A percentile compares a stretch with the other conserved stretches of the same genome.
Evolutionary conservation across 1,284 basidiomycete species (phyloP).

Genomic region (Moesziomyces sp.): DNA sequence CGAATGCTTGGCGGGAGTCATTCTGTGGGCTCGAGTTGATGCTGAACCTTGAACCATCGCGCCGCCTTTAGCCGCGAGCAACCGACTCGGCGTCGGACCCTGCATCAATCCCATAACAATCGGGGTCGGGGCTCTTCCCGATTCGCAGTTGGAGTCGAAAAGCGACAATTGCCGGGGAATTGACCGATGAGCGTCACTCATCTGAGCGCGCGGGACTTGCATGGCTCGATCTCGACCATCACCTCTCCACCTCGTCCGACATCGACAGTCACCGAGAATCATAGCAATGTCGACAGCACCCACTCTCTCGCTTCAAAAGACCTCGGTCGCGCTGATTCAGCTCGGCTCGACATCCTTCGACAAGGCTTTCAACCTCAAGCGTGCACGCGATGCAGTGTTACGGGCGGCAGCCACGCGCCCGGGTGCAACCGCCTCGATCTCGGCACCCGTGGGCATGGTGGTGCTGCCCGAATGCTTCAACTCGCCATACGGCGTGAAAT

Average conservation of each 20-base stretch:
- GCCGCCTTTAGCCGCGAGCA: neutral
- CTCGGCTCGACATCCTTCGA: slow-evolving; percentile 61
- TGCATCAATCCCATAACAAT: neutral
- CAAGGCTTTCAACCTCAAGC: slow-evolving; percentile 60
- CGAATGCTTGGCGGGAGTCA: neutral
- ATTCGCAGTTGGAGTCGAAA: too few species aligned
- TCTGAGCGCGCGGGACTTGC: neutral
- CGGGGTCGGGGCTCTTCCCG: too few species aligned
- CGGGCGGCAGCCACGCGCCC: slow-evolving; percentile 29
- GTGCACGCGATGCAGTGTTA: slow-evolving; percentile 52
- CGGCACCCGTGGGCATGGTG: slow-evolving; percentile 55
- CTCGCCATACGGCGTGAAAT: slow-evolving; percentile 88
- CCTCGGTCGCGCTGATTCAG: slow-evolving; percentile 60
- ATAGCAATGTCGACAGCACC: slow-evolving; percentile 37
- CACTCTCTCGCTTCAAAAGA: slow-evolving; percentile 38
- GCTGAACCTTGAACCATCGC: too few species aligned
- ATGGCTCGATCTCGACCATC: neutral
- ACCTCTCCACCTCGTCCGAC: neutral
- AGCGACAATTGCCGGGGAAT: slow-evolving; percentile 5
- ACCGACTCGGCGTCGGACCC: neutral
- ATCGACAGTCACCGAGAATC: neutral
- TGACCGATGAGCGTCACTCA: slow-evolving; percentile 2
- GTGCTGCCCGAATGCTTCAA: slow-evolving; percentile 90
- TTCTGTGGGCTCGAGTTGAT: neutral
- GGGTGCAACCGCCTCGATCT: slow-evolving; percentile 13